Base-by-base conservation (phyloP, 176 grass and related monocot genomes). In the Stipa capillata region DNA sequence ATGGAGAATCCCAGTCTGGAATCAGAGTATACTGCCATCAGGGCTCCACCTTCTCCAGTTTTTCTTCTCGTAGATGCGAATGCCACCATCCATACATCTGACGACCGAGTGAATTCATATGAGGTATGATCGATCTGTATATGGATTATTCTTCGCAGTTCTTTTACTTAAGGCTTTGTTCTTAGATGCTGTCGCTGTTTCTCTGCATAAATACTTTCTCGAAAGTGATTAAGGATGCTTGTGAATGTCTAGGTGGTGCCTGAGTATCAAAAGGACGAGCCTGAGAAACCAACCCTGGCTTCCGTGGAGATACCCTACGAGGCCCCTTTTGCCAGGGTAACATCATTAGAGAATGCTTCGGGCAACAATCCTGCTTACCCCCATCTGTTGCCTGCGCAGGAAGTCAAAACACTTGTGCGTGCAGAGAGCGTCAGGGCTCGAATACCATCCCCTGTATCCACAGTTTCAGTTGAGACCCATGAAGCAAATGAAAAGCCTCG, bases 321-420 rank as follows among this genome's bases (percentile, higher is more conserved):
- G 75, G 87, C 90, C 31, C 96, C 92, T 56, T 83, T 85, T 43
- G 96, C 90, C 33, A 92, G 92, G 72, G 53, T 85, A 54, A 87
- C 83, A 77, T 91, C 96, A 29, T 27, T 95, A 45, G 92, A 98
- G 74, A 79, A 90, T 83, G 40, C 65, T 65, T 56, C 89, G 23
- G 40, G 28, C 44, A 65, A 10, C 37, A 32, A 62, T 58, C 58
- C 77, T 52, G 73, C 52, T 66, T 67, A 62, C 56, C 59, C 49
- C 41, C 55, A 53, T n/a, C 34, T 51, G 34, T 64, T 80, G 17
- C 66, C 86, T 42, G 81, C 48, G 56, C 70, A 6, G 10, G 87
- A 90, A 81, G 25, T 78, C 23, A 85, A 87, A 85, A 80, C 80
- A 15, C 50, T 60, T 56, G 72, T 74, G 39, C 83, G 45, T 58